A percentile compares a stretch with the other conserved stretches of the same genome.
Evolutionary conservation across 768 basidiomycete genomes (phyloP).

Genomic region (Suillus subluteus): DNA sequence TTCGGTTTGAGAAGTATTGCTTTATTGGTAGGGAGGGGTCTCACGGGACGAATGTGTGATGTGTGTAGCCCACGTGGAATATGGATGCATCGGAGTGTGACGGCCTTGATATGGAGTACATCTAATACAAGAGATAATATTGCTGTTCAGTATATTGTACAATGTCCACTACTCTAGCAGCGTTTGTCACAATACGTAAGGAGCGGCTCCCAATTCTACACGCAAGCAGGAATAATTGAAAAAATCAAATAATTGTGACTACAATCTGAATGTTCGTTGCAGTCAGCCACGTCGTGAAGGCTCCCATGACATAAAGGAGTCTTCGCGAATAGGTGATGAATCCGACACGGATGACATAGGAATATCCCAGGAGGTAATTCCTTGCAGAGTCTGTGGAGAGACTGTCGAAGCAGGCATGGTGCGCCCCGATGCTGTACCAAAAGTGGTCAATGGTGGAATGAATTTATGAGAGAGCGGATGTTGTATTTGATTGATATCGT

Average conservation of each 20-base stretch:
- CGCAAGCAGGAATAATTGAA: not conserved
- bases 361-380: slow-evolving; percentile 23
- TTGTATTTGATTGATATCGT: slow-evolving; percentile 23
- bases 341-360: slow-evolving; percentile 22
- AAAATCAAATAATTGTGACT: not conserved
- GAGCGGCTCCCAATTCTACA: not conserved
- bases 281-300: slow-evolving; percentile 42
- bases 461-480: slow-evolving; percentile 16
- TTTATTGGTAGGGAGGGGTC: not conserved
- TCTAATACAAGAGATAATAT: not conserved
- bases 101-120: not conserved
- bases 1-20: not conserved
- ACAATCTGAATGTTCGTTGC: not conserved
- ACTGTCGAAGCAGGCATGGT: slow-evolving; percentile 24
- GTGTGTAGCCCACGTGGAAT: not conserved
- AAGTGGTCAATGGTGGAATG: slow-evolving; percentile 4
- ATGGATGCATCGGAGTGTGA: not conserved
- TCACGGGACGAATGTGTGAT: not conserved
- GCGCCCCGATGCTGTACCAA: slow-evolving; percentile 8
- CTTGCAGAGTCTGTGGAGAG: slow-evolving; percentile 21
- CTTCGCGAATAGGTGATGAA: slow-evolving; percentile 47
- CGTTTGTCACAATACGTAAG: not conserved
- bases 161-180: not conserved
- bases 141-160: not conserved
- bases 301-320: slow-evolving; percentile 68